Base-by-base conservation (phyloP, 225 moss, liverwort and hornwort species). In the Climacium dendroides region DNA sequence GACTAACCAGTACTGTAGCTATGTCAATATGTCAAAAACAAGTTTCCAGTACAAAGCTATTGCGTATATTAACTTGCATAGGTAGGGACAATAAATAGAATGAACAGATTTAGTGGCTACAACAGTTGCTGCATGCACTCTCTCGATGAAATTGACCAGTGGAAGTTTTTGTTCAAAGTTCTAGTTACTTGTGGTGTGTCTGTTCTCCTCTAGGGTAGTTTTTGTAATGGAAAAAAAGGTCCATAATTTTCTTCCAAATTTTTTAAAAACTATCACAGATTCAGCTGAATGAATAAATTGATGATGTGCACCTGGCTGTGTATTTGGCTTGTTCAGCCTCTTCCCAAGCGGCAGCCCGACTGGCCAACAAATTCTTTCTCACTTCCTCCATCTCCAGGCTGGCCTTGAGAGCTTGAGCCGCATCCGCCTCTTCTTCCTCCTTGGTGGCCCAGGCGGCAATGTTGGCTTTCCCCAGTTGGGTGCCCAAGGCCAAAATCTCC, bases 351-450 rank as follows among this genome's bases (percentile, higher is more conserved):
- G 91, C 87, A 58, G 96, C 96, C 47, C 97, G 93, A 67, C 95
- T 94, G 45, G 94, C 95, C 54, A 96, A 83, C 85, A 96, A 90
- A 86, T 93, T 96, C 87, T 93, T 93, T n/a, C 96, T 94, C 59
- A 97, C 97, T 79, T 97, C 97, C 83, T 91, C 94, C 82, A 96
- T 94, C 89, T 97, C 97, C 45, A 96, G 83, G 74, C 95, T 95
- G 20, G 95, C 92, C 83, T 96, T 91, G 29, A 97, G 92, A 84
- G 93, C 90, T 65, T 91, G 93, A 35, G 95, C 91, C 47, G 96
- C 95, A 62, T 96, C 97, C 19, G 96, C 97, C 62, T 94, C 97
- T 86, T 97, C 96, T 85, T 97, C 97, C 88, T 97, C 97, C 88
- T 95, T 93, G 16, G 97, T 97, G 15, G 96, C 93, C 97, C 97